Conservation (phyloP, 148 eudicot species). For the Fallopia convolvulus region DNA sequence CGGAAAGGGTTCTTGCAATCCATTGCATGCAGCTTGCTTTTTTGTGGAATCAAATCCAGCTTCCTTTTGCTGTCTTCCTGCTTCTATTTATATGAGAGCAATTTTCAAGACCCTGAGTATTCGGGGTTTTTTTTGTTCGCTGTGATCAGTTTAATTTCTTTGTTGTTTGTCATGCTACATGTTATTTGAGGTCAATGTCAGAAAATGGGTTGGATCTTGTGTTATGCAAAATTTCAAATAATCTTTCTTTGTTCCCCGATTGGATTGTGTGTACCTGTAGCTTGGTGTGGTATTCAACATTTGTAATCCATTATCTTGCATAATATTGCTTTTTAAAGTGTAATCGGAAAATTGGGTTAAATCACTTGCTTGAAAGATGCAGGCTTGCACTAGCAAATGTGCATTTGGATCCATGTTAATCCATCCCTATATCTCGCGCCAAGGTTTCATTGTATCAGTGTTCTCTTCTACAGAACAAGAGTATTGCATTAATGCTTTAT, state of each 20-base stretch:
- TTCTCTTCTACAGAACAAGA: not conserved
- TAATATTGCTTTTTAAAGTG: too few species aligned
- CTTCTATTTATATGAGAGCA: not conserved
- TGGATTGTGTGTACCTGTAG: not conserved
- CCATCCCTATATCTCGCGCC: slow-evolving; percentile 77
- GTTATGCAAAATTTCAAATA: not conserved
- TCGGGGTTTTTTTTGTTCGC: not conserved
- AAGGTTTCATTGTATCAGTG: slow-evolving; percentile 31
- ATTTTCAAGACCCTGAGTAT: too few species aligned
- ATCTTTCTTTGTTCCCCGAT: not conserved
- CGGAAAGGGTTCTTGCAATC: not conserved
- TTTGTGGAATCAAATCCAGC: not conserved
- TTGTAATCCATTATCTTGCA: too few species aligned
- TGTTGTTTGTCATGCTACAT: not conserved
- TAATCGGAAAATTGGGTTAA: too few species aligned
- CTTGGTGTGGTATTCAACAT: not conserved
- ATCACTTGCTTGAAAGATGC: slow-evolving; percentile 29
- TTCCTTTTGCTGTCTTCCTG: not conserved
- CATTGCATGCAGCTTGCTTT: not conserved
- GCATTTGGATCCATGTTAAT: slow-evolving; percentile 57
- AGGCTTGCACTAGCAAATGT: slow-evolving; percentile 46
- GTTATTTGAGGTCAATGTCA: not conserved
- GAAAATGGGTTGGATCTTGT: not conserved
- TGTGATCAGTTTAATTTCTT: not conserved
- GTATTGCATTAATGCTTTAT: not conserved